Evolutionary conservation across 1,284 basidiomycete species (phyloP).

Genomic region (Microbotryum silenes-acaulis): DNA sequence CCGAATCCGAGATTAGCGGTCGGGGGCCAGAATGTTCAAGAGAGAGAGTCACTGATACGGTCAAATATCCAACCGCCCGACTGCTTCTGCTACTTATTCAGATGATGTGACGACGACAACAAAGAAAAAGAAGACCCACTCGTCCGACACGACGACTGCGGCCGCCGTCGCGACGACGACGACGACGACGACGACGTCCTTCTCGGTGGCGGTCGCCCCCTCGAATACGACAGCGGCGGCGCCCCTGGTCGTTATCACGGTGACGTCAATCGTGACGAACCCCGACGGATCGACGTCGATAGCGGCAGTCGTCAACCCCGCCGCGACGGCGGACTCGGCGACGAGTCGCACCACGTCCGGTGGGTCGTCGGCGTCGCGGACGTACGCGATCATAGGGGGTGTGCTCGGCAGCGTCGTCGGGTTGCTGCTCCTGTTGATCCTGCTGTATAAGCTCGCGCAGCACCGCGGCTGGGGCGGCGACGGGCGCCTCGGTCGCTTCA

Average conservation of each 20-base stretch:
- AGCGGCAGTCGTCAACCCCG: conserved; percentile 8
- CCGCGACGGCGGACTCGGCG: conserved; percentile 13
- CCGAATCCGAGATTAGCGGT: no score
- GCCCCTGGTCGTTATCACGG: conserved; percentile 23
- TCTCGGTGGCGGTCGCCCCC: not conserved
- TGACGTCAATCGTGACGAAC: conserved; percentile 25
- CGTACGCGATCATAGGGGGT: conserved; percentile 32
- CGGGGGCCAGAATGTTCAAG: no score
- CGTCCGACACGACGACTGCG: not conserved
- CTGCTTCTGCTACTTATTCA: no score
- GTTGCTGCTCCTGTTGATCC: conserved; percentile 4
- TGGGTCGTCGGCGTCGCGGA: not conserved
- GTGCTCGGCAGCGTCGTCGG: conserved; percentile 35
- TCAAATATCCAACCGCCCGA: no score
- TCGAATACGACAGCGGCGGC: conserved; percentile 5
- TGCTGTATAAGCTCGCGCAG: not conserved
- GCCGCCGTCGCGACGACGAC: not conserved
- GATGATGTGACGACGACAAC: no score
- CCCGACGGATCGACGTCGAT: conserved; percentile 24
- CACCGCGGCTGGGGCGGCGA: no score
- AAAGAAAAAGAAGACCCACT: not conserved
- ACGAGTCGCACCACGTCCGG: conserved; percentile 6
- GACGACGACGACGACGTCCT: not conserved
- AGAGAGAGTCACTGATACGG: no score
- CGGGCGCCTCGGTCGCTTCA: not conserved